Conservation (phyloP, 2,329 filamentous ascomycete species). For the Piedraia hortae region DNA sequence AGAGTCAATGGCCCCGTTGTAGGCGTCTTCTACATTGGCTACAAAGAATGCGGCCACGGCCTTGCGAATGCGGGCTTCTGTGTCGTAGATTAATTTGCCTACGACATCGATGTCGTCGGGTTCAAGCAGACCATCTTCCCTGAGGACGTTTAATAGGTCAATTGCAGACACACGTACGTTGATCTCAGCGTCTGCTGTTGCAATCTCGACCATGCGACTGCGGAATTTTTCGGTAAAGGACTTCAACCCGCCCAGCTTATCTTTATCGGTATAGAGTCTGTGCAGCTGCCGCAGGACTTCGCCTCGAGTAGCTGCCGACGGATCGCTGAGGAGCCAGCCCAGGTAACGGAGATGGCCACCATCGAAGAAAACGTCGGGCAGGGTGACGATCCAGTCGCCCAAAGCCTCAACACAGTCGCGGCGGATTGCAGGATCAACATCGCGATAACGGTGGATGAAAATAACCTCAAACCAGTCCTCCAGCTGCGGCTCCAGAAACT, state of each 20-base stretch:
- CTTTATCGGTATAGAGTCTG: conserved; percentile 51
- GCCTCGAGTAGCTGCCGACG: conserved; percentile 42
- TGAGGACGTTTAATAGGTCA: conserved; percentile 53
- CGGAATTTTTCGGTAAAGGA: conserved; percentile 88
- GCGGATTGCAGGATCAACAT: conserved; percentile 71
- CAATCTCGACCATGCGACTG: conserved; percentile 71
- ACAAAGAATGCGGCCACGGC: conserved; percentile 78
- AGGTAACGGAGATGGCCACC: conserved; percentile 76
- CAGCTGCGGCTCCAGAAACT: conserved; percentile 41
- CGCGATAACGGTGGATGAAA: conserved; percentile 85
- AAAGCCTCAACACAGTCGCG: conserved; percentile 69
- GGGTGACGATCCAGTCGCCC: conserved; percentile 61
- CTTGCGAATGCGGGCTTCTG: conserved; percentile 59
- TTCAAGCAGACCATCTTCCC: conserved; percentile 64
- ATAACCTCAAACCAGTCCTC: conserved; percentile 76
- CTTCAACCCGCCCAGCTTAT: conserved; percentile 48
- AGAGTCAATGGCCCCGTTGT: conserved; percentile 54
- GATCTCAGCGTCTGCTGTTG: conserved; percentile 56
- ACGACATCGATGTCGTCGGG: conserved; percentile 75
- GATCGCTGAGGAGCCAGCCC: conserved; percentile 83
- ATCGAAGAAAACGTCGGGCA: conserved; percentile 74
- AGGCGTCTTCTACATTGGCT: conserved; percentile 58
- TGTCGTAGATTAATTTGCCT: conserved; percentile 69
- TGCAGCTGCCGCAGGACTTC: conserved; percentile 67
- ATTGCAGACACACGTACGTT: conserved; percentile 57